Evolutionary conservation across 2,329 filamentous ascomycete genomes (phyloP), one percentile per base, ranked within the genome.

Genomic region (Fonsecaea pugnacius): DNA sequence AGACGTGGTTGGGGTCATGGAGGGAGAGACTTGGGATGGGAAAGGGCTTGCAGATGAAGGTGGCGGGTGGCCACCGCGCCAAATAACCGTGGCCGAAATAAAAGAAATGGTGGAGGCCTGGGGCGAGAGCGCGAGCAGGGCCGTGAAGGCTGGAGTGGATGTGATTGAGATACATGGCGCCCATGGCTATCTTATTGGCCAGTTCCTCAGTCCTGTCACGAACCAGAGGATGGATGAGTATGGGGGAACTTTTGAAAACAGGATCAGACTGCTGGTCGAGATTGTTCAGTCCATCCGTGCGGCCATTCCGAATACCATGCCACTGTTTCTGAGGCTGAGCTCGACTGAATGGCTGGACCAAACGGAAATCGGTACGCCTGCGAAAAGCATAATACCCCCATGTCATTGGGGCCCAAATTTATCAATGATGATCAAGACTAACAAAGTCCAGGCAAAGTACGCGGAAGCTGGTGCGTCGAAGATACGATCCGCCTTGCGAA

Each of bases 151-250:
- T 1, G 91, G 91, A 0, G 85, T 91, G 55, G 91, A 96, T 73
- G 84, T 87, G 5, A 87, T 95, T 63, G 91, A 95, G 75, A 86
- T 95, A 56, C 91, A 95, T 78, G 85, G 83, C 70, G 91, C 90
- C 0, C 91, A 94, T 71, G 91, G 91, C 0, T 94, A 93, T 73
- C 82, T 95, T 0, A 78, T 94, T 0, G 85, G 87, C 70, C 78
- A 79, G 1, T 94, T 94, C 79, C 64, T 92, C 2, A 87, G 85
- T 0, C 90, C 90, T 0, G 82, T 83, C 0, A 81, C 82, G 10
- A 95, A 95, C 76, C 78, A 84, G 53, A 83, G 91, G 14, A 89
- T 79, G 0, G 84, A 87, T 67, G 70, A 77, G 35, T 86, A 82
- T 70, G 78, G 81, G 53, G 78, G 84, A 64, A 78, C 75, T 71